A percentile compares a stretch with the other conserved stretches of the same genome.
Evolutionary conservation across 805 yeast species (phyloP).

Genomic region (Barnettozyma sp.): DNA sequence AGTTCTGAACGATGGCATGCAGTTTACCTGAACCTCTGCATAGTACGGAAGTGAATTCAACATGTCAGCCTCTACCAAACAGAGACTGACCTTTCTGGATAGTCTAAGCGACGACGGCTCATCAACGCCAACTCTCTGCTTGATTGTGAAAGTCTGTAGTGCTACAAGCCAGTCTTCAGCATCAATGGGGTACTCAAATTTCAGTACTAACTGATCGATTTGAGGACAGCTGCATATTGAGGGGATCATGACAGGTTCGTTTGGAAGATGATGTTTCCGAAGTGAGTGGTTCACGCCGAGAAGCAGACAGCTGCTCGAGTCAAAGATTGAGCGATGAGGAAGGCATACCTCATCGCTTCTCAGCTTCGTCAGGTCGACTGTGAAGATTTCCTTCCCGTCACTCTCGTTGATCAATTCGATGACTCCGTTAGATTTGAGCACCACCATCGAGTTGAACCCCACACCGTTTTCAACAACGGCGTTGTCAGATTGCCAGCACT

Average conservation of each 20-base stretch:
- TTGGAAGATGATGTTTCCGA: conserved; percentile 28
- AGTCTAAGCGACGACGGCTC: conserved; percentile 37
- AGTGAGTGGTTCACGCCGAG: conserved; percentile 51
- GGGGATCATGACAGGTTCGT: conserved; percentile 1
- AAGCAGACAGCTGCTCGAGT: conserved; percentile 50
- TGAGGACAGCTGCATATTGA: conserved; percentile 5
- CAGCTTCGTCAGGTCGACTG: conserved; percentile 47
- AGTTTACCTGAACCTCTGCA: conserved; percentile 69
- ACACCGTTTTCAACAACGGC: conserved; percentile 34
- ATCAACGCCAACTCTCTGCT: conserved; percentile 38
- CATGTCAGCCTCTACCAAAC: conserved; percentile 53
- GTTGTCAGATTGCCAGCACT: conserved; percentile 6
- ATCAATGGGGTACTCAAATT: conserved; percentile 61
- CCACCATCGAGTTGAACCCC: conserved; percentile 73
- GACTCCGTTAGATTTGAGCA: conserved; percentile 54
- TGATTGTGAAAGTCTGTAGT: conserved; percentile 51
- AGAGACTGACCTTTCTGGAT: conserved; percentile 46
- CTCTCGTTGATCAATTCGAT: conserved; percentile 53
- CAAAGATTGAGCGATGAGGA: conserved; percentile 55
- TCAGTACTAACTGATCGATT: conserved; percentile 40
- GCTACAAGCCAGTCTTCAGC: conserved; percentile 75
- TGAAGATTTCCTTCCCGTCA: conserved; percentile 56
- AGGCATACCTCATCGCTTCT: conserved; percentile 57
- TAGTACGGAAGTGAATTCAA: conserved; percentile 30
- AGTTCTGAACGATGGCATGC: conserved; percentile 71